Evolutionary conservation across 2,329 filamentous ascomycete species (phyloP).

Genomic region (Ceratocystis diversiconidia): DNA sequence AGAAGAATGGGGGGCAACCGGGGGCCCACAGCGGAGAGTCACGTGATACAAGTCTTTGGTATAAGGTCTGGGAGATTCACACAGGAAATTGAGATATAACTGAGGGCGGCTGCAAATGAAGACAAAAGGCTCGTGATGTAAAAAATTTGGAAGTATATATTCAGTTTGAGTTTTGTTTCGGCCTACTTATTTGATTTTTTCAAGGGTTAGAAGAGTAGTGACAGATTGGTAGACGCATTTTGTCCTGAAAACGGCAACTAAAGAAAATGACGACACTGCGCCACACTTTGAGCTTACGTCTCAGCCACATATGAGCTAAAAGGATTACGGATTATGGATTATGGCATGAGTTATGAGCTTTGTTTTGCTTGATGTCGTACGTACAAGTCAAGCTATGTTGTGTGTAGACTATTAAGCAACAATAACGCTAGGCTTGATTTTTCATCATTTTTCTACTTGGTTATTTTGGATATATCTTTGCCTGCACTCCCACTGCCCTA

Average conservation of each 20-base stretch:
- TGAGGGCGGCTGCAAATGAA: no score
- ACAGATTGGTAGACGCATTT: background rate
- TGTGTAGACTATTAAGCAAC: background rate
- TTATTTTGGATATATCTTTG: background rate
- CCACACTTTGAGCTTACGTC: background rate
- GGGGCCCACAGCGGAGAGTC: background rate
- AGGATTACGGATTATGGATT: background rate
- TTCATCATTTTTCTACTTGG: background rate
- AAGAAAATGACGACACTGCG: background rate
- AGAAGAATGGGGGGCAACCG: background rate
- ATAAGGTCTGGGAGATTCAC: background rate
- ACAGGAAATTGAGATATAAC: background rate
- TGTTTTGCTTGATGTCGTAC: conserved; percentile 4
- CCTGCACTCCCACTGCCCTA: background rate
- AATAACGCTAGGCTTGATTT: background rate
- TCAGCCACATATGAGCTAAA: background rate
- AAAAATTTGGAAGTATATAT: no score
- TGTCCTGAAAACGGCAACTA: background rate
- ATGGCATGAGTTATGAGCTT: background rate
- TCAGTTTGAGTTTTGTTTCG: no score
- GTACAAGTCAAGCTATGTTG: background rate
- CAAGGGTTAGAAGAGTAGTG: no score
- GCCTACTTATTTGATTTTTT: no score
- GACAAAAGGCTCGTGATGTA: no score
- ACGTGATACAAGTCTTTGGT: background rate